These are phyloP conservation scores for Phytopythium helicoides DNA, from an alignment of 352 stramenopile genomes.

Conservation along the genomic window DNA sequence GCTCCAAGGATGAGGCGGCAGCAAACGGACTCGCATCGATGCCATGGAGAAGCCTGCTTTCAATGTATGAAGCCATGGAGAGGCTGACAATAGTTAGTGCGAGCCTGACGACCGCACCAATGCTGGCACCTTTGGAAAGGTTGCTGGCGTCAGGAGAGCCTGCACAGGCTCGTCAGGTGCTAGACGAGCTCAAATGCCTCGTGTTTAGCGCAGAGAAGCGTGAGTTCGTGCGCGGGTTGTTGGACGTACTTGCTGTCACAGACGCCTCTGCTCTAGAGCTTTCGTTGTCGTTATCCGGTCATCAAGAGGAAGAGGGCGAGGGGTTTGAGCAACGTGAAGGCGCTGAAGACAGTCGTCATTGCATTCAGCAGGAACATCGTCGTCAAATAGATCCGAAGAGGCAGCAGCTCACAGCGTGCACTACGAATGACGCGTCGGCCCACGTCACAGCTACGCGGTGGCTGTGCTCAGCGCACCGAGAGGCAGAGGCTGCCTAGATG, in stretches of 20 bases:
- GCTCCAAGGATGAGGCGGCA: background rate
- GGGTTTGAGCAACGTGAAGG: too few species aligned
- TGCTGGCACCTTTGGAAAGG: slow-evolving; percentile 52
- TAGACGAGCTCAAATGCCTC: slow-evolving; percentile 51
- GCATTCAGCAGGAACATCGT: too few species aligned
- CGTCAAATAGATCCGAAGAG: too few species aligned
- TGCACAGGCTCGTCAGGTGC: slow-evolving; percentile 33
- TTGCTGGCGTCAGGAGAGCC: slow-evolving; percentile 35
- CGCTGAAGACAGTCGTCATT: too few species aligned
- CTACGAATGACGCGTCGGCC: background rate
- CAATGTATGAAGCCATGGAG: slow-evolving; percentile 60
- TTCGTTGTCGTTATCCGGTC: background rate
- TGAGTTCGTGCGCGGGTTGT: slow-evolving; percentile 51
- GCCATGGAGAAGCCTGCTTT: slow-evolving; percentile 50
- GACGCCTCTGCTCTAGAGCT: slow-evolving; percentile 3
- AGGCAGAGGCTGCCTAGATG: slow-evolving; percentile 1
- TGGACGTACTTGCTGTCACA: slow-evolving; percentile 36
- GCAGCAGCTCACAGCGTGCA: background rate
- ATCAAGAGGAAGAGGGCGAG: too few species aligned
- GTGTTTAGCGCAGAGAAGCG: slow-evolving; percentile 63
- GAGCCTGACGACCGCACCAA: slow-evolving; percentile 49
- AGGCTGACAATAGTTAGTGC: slow-evolving; percentile 43
- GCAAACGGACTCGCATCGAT: slow-evolving; percentile 21
- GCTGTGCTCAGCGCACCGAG: slow-evolving; percentile 27
- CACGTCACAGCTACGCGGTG: slow-evolving; percentile 21